phyloP scores from a whole-genome alignment of 176 grass and related monocot species.

The Oryza meyeriana region DNA sequence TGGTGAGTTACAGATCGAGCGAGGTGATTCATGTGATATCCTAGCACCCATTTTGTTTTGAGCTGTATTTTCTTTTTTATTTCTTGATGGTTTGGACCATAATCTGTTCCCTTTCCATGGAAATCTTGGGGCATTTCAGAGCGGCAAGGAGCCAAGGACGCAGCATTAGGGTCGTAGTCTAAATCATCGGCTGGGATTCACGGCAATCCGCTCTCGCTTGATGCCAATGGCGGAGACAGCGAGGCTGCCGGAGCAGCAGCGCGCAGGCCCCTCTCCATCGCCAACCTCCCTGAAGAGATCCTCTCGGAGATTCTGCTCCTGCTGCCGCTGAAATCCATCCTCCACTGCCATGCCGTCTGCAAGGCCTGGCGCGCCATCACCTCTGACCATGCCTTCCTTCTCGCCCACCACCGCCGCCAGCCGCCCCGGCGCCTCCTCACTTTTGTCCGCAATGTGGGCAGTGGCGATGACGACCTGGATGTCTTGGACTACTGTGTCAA shows the following conservation, averaged over 20 bases:
- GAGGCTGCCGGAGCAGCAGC: not conserved
- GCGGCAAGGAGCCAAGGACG: too few species aligned
- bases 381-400: constrained; percentile 3
- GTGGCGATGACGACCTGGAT: not conserved
- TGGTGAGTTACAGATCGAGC: too few species aligned
- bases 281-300: constrained; percentile 14
- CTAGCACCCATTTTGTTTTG: too few species aligned
- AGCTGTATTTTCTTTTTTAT: too few species aligned
- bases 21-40: too few species aligned
- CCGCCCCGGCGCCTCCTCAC: not conserved
- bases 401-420: constrained; percentile 13
- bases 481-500: constrained; percentile 16
- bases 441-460: constrained; percentile 3
- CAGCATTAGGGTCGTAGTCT: too few species aligned
- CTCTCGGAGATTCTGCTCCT: constrained; percentile 13
- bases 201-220: too few species aligned
- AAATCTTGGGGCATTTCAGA: too few species aligned
- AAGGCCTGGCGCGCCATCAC: not conserved
- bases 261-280: not conserved
- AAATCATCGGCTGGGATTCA: too few species aligned
- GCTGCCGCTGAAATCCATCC: constrained; percentile 17
- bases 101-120: too few species aligned
- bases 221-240: too few species aligned
- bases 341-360: constrained; percentile 15
- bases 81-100: too few species aligned